Percentiles rank a stretch among this genome's conserved stretches.
These are phyloP conservation scores for Penicillium sp. DNA, from an alignment of 2,329 filamentous ascomycete genomes.

Conservation along the genomic window DNA sequence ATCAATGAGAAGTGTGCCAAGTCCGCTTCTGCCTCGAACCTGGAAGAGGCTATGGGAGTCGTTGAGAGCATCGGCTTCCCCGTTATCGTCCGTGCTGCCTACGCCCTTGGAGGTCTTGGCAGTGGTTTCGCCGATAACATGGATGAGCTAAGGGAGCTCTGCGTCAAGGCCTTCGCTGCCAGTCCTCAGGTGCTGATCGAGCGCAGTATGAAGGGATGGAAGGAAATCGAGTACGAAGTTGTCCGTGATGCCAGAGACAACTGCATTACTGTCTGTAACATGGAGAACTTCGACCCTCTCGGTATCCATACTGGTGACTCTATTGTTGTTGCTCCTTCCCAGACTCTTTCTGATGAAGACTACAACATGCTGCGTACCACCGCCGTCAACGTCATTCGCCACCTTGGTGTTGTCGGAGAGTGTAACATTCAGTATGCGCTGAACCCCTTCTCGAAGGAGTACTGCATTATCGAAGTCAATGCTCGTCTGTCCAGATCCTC, in stretches of 20 bases:
- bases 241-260: constrained; percentile 92
- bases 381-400: constrained; percentile 91
- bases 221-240: constrained; percentile 98
- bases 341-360: constrained; percentile 92
- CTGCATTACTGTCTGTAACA: constrained; percentile 99
- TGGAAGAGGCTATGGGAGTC: constrained; percentile 75
- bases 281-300: constrained; percentile 99
- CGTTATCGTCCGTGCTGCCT: constrained; percentile 92
- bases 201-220: constrained; percentile 99
- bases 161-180: constrained; percentile 87
- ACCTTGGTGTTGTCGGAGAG: constrained; percentile 93
- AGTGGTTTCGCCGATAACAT: constrained; percentile 92
- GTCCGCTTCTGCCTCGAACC: constrained; percentile 79
- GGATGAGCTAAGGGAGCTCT: constrained; percentile 71
- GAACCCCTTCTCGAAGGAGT: constrained; percentile 89
- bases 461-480: constrained; percentile 99
- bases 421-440: constrained; percentile 98
- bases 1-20: constrained; percentile 97
- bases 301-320: constrained; percentile 98
- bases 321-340: constrained; percentile 93
- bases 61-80: constrained; percentile 91
- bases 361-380: constrained; percentile 99
- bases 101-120: constrained; percentile 86
- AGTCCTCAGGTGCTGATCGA: constrained; percentile 95
- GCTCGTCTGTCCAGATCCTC: constrained; percentile 91